Evolutionary conservation across 148 eudicot genomes (phyloP).

Genomic region (Amaranthus palmeri): DNA sequence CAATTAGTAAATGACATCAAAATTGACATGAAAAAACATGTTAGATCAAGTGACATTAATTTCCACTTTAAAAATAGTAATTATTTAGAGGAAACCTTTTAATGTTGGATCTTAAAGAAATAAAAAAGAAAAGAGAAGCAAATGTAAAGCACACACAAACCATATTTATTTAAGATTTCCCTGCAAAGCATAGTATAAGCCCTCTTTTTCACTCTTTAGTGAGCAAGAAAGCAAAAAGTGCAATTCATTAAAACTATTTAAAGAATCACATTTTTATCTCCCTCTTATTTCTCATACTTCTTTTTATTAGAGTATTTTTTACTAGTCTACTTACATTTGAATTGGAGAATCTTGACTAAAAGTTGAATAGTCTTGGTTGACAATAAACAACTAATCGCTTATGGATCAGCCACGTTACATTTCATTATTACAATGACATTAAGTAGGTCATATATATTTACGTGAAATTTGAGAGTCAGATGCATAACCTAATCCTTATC

Average conservation of each 20-base stretch:
- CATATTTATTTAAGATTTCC: neutral
- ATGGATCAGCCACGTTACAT: no score
- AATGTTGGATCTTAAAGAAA: no score
- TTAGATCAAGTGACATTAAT: no score
- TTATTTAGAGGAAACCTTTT: no score
- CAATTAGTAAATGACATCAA: no score
- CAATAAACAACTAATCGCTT: neutral
- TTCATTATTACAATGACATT: no score
- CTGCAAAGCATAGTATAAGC: neutral
- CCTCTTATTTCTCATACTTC: neutral
- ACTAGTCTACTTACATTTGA: neutral
- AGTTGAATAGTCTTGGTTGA: conserved; percentile 1
- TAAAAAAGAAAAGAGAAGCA: neutral
- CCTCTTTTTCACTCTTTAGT: neutral
- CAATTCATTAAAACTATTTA: neutral
- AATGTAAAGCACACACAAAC: neutral
- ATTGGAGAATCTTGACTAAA: conserved; percentile 4
- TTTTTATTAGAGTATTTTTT: neutral
- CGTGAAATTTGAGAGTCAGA: no score
- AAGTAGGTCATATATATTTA: no score
- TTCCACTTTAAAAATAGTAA: no score
- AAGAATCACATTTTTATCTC: neutral
- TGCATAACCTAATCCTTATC: no score
- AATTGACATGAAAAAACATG: no score
- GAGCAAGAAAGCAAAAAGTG: conserved; percentile 6